Conservation (phyloP, 306 rosid genomes). For the Casuarina cunninghamiana region DNA sequence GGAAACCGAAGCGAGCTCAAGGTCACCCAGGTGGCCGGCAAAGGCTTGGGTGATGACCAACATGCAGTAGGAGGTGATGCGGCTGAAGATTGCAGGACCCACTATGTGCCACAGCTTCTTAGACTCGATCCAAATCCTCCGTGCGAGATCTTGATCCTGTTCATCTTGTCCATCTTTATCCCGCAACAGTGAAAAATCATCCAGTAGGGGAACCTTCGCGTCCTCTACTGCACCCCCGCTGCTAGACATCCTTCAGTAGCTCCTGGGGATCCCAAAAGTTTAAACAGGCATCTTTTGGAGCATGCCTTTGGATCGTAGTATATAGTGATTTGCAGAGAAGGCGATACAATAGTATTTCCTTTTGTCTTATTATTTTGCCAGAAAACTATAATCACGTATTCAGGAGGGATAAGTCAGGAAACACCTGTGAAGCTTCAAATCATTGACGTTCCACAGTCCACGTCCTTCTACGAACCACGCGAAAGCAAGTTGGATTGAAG, state of each 20-base stretch:
- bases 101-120: slow-evolving; percentile 78
- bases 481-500: no score
- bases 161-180: slow-evolving; percentile 22
- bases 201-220: slow-evolving; percentile 41
- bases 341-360: no score
- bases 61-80: slow-evolving; percentile 50
- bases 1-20: slow-evolving; percentile 69
- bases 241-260: slow-evolving; percentile 20
- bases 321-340: background rate
- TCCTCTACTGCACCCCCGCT: slow-evolving; percentile 28
- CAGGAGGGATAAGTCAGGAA: no score
- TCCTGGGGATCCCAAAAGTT: background rate
- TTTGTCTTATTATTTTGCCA: background rate
- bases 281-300: no score
- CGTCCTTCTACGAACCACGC: no score
- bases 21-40: slow-evolving; percentile 77
- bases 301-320: no score
- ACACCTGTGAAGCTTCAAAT: no score
- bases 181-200: background rate
- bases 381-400: no score
- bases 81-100: slow-evolving; percentile 71
- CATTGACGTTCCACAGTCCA: no score
- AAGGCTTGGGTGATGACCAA: slow-evolving; percentile 72
- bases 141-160: slow-evolving; percentile 7
- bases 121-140: slow-evolving; percentile 54